Base-by-base conservation (phyloP, 2,329 filamentous ascomycete species). In the Penicillium italicum region DNA sequence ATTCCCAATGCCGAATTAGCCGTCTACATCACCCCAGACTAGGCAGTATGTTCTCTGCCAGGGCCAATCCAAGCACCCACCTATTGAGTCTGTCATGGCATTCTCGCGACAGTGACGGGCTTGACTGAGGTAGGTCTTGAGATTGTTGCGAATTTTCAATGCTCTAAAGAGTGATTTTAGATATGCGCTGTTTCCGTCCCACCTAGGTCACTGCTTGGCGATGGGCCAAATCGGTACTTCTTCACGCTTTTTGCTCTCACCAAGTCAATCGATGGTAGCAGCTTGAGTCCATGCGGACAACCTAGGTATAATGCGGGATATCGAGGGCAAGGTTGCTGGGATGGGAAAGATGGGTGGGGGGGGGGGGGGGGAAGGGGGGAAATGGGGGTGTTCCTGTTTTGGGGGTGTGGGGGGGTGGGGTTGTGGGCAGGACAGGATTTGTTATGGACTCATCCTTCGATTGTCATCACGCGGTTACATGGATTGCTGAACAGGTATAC, bases 151-250 rank as follows among this genome's bases (percentile, higher is more conserved):
- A 44, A 33, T n/a, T 34, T 34, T 50, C 3, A 57, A 59, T 20
- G n/a, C n/a, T 20, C 41, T 72, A 3, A 61, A 63, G 31, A 77
- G 78, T 0, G 79, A 79, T 0, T 83, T 82, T 56, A 69, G 74
- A 52, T 80, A 78, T 44, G 79, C 0, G 60, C 45, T 20, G 63
- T 80, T 0, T 83, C 82, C 57, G 70, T 76, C 4, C 70, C 76
- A 0, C 79, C 81, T 1, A 66, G 73, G 12, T 79, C 80, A 18
- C 66, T 80, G 33, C 62, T 79, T 50, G 80, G 80, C 26, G 77
- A 82, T 60, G 80, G 81, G 0, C 72, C 74, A 22, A 80, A 83
- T 66, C 71, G 80, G 53, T 84, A 82, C 52, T 79, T 81, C 66
- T 83, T 74, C 55, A 71, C 79, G 58, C 65, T 83, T 16, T 64